Conservation (phyloP, 75 land plant species). For the Gnetum montanum region DNA sequence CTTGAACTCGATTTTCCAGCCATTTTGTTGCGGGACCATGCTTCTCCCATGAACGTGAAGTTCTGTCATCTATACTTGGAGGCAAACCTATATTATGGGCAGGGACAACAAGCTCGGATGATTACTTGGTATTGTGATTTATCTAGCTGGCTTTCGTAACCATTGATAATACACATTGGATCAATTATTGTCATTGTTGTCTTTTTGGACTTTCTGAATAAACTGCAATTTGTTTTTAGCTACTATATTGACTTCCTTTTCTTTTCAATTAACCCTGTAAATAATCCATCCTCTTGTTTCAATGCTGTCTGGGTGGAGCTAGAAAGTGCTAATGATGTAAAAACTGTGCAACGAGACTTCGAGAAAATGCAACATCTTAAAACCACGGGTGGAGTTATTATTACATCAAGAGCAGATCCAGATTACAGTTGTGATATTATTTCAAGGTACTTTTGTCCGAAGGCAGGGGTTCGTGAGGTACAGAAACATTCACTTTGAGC, state of each 20-base stretch:
- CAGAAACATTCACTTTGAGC: too few relatives aligned
- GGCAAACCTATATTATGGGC: slow-evolving; percentile 17
- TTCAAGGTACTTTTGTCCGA: slow-evolving; percentile 38
- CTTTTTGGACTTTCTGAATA: too few relatives aligned
- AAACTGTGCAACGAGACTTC: slow-evolving; percentile 19
- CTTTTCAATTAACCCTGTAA: too few relatives aligned
- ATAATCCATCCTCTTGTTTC: too few relatives aligned
- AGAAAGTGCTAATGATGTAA: slow-evolving; percentile 16
- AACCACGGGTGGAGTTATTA: slow-evolving; percentile 35
- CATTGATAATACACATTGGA: too few relatives aligned
- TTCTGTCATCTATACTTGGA: slow-evolving; percentile 22
- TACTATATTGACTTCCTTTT: too few relatives aligned
- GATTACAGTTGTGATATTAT: slow-evolving; percentile 21
- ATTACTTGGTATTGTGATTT: slow-evolving; percentile 29
- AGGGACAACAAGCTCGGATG: slow-evolving; percentile 26
- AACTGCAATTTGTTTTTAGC: too few relatives aligned
- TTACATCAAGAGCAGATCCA: slow-evolving; percentile 21
- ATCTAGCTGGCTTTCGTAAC: too few relatives aligned
- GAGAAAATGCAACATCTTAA: slow-evolving; percentile 17
- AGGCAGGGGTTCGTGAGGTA: slow-evolving; percentile 29
- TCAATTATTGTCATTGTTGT: too few relatives aligned
- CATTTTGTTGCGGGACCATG: too few relatives aligned
- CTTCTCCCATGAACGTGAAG: slow-evolving; percentile 5
- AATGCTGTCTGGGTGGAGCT: slow-evolving; percentile 47
- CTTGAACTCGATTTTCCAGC: slow-evolving; percentile 37